These are phyloP conservation scores for Trametes meyenii DNA, from an alignment of 768 basidiomycete species.

Conservation along the genomic window DNA sequence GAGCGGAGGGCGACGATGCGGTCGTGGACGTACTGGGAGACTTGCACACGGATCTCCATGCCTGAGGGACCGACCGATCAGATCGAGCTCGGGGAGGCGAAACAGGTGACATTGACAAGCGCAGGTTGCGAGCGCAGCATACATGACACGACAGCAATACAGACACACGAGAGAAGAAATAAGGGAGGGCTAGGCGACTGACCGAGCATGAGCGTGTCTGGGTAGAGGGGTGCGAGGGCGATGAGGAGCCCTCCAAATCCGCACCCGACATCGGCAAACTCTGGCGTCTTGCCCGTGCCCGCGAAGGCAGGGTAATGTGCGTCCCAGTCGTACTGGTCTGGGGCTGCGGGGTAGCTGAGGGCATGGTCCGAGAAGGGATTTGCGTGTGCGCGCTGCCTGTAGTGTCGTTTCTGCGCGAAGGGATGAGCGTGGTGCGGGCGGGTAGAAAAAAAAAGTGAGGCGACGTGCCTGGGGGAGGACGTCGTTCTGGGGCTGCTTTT, in stretches of 20 bases:
- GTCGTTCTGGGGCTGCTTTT: slow-evolving; percentile 22
- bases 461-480: slow-evolving; percentile 38
- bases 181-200: slow-evolving; percentile 28
- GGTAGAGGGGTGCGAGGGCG: slow-evolving; percentile 85
- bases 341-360: slow-evolving; percentile 83
- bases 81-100: slow-evolving; percentile 1
- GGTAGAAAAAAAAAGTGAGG: not conserved
- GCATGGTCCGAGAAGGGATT: slow-evolving; percentile 89
- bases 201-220: slow-evolving; percentile 94
- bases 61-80: slow-evolving; percentile 49
- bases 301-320: slow-evolving; percentile 78
- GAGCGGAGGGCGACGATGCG: slow-evolving; percentile 92
- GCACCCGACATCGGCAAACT: slow-evolving; percentile 97
- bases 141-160: not conserved
- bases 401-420: slow-evolving; percentile 70
- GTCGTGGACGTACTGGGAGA: slow-evolving; percentile 94
- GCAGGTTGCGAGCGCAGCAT: not conserved
- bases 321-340: slow-evolving; percentile 78
- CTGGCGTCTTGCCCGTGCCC: slow-evolving; percentile 64
- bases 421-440: slow-evolving; percentile 11
- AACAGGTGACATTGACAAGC: slow-evolving; percentile 6
- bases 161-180: not conserved
- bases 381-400: slow-evolving; percentile 81
- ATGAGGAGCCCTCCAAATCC: slow-evolving; percentile 96
- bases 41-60: slow-evolving; percentile 96